These are phyloP conservation scores for Fraxinus quadrangulata DNA, from an alignment of 257 asterid species.

Conservation along the genomic window DNA sequence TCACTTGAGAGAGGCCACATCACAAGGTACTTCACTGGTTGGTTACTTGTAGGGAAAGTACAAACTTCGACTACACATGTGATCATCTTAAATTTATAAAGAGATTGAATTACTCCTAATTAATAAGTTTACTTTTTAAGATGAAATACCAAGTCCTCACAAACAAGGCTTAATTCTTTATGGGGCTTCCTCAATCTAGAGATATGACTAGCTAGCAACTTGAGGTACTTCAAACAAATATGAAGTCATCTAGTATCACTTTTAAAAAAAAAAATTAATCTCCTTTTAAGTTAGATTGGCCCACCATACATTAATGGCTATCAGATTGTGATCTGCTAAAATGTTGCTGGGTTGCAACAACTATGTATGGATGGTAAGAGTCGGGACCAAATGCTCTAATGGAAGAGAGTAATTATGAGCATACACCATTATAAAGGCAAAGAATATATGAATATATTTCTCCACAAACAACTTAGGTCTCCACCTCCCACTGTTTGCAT, in stretches of 20 bases:
- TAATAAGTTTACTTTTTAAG: too few species aligned
- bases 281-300: neutral
- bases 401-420: neutral
- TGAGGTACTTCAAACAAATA: too few species aligned
- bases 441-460: constrained; percentile 27
- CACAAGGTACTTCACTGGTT: too few species aligned
- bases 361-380: constrained; percentile 6
- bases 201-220: neutral
- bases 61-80: too few species aligned
- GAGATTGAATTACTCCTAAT: neutral
- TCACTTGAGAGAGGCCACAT: too few species aligned
- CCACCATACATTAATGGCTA: neutral
- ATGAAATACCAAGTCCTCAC: too few species aligned
- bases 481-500: constrained; percentile 9
- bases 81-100: neutral
- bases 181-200: neutral
- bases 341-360: constrained; percentile 20
- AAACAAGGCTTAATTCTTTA: too few species aligned
- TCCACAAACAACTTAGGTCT: constrained; percentile 34
- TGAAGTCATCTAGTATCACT: neutral
- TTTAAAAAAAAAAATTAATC: too few species aligned
- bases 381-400: constrained; percentile 2
- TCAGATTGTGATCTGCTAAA: constrained; percentile 16
- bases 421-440: constrained; percentile 35
- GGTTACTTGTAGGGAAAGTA: too few species aligned